phyloP scores from a whole-genome alignment of 371 early-diverging fungal genomes.

The Apophysomyces variabilis region DNA sequence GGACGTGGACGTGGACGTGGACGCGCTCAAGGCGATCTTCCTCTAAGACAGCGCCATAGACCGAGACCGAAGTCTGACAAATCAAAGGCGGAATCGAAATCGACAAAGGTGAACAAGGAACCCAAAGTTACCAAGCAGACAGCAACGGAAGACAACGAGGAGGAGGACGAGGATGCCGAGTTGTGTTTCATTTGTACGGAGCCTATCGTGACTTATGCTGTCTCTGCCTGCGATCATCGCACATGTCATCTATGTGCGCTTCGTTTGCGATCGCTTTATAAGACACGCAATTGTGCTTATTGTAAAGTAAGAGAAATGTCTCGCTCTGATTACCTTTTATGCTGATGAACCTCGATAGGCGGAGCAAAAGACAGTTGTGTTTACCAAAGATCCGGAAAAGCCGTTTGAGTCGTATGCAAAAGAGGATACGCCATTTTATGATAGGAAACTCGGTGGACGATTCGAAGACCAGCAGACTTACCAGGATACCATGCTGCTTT shows the following conservation, averaged over 20 bases:
- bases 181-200: constrained; percentile 94
- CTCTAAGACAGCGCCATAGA: constrained; percentile 1
- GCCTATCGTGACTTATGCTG: constrained; percentile 75
- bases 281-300: constrained; percentile 81
- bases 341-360: constrained; percentile 38
- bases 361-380: constrained; percentile 74
- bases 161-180: constrained; percentile 52
- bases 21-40: neutral
- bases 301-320: constrained; percentile 74
- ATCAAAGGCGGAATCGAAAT: neutral
- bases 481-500: constrained; percentile 71
- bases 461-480: constrained; percentile 79
- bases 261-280: constrained; percentile 87
- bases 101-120: neutral
- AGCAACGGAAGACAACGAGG: neutral
- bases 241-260: constrained; percentile 91
- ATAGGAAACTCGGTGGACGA: constrained; percentile 70
- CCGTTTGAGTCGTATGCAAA: constrained; percentile 57
- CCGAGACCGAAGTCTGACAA: constrained; percentile 6
- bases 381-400: constrained; percentile 67
- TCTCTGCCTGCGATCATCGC: constrained; percentile 92
- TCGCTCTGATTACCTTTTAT: neutral
- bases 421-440: constrained; percentile 50
- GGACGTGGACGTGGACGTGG: neutral
- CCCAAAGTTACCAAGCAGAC: neutral